Evolutionary conservation across 2,329 filamentous ascomycete species (phyloP), one percentile per base, ranked within the genome.

Genomic region (Cytospora schulzeri): DNA sequence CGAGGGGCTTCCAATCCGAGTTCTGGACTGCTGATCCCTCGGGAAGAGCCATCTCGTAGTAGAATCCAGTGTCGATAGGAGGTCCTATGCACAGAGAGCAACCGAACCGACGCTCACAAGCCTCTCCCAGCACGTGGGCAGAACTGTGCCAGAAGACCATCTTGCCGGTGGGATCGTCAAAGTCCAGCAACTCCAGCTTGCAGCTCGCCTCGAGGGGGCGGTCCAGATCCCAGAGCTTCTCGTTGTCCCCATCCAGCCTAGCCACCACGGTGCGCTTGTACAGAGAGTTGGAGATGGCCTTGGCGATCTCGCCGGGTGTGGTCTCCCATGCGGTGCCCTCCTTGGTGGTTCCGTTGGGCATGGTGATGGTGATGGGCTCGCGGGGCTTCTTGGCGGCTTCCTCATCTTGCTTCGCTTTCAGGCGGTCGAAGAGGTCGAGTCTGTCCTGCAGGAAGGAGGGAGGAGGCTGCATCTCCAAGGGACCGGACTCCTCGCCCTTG

Each of bases 121-220:
- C 93, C 79, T 98, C 95, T 70, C 95, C 95, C n/a, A 99, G 86
- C 69, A 96, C 89, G 76, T 99, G 95, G 53, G 95, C 95, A 72
- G 62, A 64, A 15, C 57, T 66, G 65, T 65, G 65, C 70, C 94
- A 99, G 81, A 97, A 99, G 63, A 98, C 94, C 76, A 92, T 92
- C 80, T 95, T 93, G 72, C 92, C 94, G 79, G 91, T 74, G 57
- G 83, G 80, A 69, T 84, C 78, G 73, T 76, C 90, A 80, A 98
- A 99, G 69, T 91, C 88, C 68, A 98, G 83, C 61, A 97, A 83
- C 73, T 93, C 90, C 31, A 99, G 85, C 71, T 87, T 90, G 81
- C 92, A 95, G 80, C 89, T 92, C 78, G 87, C 88, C 82, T 98
- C 95, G 41, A 99, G 80, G 6, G 94, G 94, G 62, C 95, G 84